A percentile compares a stretch with the other conserved stretches of the same genome.
phyloP scores from a whole-genome alignment of 1,284 basidiomycete species.

The Sanghuangporus weigelae region DNA sequence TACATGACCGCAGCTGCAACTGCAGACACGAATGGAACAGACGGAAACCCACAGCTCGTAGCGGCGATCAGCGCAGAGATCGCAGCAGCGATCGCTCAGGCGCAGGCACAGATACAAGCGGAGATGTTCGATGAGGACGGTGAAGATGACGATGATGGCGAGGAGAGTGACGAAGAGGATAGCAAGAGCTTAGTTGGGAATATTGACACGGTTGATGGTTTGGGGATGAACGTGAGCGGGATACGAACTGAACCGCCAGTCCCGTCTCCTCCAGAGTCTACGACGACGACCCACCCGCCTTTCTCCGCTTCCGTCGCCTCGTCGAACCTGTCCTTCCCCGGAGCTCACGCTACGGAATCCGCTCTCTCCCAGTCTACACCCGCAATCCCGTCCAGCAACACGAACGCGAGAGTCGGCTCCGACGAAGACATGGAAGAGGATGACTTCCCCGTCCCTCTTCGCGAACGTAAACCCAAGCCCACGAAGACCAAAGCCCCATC shows the following conservation, averaged over 20 bases:
- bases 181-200: constrained; percentile 25
- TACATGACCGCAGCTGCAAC: constrained; percentile 21
- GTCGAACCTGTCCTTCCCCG: neutral
- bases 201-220: neutral
- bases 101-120: constrained; percentile 32
- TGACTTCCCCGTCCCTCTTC: constrained; percentile 59
- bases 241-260: constrained; percentile 10
- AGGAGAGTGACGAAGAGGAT: constrained; percentile 28
- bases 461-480: constrained; percentile 39
- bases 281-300: neutral
- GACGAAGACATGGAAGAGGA: constrained; percentile 41
- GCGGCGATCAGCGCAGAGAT: constrained; percentile 70
- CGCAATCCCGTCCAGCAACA: neutral
- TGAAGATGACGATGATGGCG: constrained; percentile 20
- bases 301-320: neutral
- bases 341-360: neutral
- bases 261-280: neutral
- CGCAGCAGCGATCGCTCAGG: constrained; percentile 65
- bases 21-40: constrained; percentile 26
- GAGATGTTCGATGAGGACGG: constrained; percentile 14
- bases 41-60: constrained; percentile 47
- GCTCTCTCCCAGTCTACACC: neutral
- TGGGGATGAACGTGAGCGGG: constrained; percentile 13
- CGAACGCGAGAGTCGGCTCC: neutral
- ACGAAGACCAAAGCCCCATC: neutral